Base-by-base conservation (phyloP, 495 filamentous ascomycete genomes). In the Viridothelium virens region DNA sequence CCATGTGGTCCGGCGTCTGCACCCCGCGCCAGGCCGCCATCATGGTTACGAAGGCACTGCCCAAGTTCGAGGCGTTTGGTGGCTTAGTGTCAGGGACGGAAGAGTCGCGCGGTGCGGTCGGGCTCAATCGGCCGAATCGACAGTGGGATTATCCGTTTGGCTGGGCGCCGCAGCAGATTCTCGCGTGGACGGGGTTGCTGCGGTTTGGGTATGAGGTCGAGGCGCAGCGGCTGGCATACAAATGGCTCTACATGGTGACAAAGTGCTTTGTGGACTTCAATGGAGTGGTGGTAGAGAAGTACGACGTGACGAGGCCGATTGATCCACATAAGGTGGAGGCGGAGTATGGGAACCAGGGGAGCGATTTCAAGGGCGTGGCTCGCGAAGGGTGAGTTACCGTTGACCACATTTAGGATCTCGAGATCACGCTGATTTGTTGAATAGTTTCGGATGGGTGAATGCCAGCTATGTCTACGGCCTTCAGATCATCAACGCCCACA, bases 91-190 rank as follows among this genome's bases (percentile, higher is more conserved):
- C 91, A 0, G 92, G 91, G 34, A 96, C 93, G 0, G 84, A 95
- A 74, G 82, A 89, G 74, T 93, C 89, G 36, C 89, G 94, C 37
- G 94, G 94, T 25, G 80, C 79, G 10, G 81, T 96, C 65, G 86
- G 87, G 14, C 72, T 96, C n/a, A 84, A 89, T 69, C 83, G 91
- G 12, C 94, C 94, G 2, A 96, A 96, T 70, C 85, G 92, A 41
- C 94, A 98, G 75, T 98, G 94, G 94, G 94, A 98, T 74, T 98
- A 92, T 74, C 94, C 94, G 1, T 96, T 91, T 74, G 94, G 94
- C 56, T 98, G 94, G 94, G 93, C 94, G 25, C 94, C 94, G 10
- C 94, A 98, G 81, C 94, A 98, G 79, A 97, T 98, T 79, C 85
- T 98, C 39, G 94, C 94, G 1, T 97, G 95, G 94, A 91, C 87